These are phyloP conservation scores for Asterella californica DNA, from an alignment of 225 moss, liverwort and hornwort species.

Conservation along the genomic window DNA sequence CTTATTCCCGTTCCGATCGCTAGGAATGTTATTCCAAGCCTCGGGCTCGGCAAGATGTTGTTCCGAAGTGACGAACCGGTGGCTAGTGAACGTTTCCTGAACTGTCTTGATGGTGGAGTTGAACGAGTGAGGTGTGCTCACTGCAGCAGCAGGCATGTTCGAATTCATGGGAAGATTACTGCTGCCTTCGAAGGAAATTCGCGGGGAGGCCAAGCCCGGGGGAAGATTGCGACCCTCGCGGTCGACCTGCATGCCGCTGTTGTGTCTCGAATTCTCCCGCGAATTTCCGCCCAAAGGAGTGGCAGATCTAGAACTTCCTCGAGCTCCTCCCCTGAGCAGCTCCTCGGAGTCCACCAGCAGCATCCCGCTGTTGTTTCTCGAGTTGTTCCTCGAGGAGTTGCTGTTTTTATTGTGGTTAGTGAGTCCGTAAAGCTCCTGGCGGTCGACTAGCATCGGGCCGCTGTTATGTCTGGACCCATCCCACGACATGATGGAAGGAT, in stretches of 20 bases:
- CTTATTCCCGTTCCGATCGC: background rate
- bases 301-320: background rate
- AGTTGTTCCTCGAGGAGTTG: background rate
- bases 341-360: conserved; percentile 4
- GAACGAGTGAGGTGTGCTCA: background rate
- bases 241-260: conserved; percentile 21
- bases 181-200: conserved; percentile 12
- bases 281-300: background rate
- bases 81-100: conserved; percentile 5
- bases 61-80: background rate
- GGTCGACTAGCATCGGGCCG: conserved; percentile 9
- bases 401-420: no score
- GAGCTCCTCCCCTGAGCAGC: background rate
- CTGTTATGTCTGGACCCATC: conserved; percentile 15
- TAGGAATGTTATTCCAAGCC: background rate
- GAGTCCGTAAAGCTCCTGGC: conserved; percentile 2
- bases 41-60: conserved; percentile 3
- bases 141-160: background rate
- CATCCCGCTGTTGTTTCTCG: conserved; percentile 8
- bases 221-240: background rate
- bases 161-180: background rate
- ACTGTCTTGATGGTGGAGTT: conserved; percentile 8
- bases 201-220: background rate
- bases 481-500: conserved; percentile 15
- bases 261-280: background rate